Evolutionary conservation across 2,329 filamentous ascomycete species (phyloP).

Genomic region (Macroventuria anomochaeta): DNA sequence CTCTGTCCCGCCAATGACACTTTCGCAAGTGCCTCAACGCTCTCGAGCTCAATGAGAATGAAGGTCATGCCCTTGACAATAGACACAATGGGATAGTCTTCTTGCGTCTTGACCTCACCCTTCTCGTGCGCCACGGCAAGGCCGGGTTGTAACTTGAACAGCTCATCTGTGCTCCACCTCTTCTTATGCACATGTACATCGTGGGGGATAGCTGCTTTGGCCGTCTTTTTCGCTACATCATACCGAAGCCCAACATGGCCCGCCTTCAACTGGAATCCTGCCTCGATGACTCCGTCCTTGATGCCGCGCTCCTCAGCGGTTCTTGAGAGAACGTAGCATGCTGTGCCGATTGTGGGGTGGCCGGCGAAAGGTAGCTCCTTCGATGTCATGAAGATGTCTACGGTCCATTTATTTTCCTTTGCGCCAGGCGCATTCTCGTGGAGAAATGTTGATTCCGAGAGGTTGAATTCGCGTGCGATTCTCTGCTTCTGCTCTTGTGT

Average conservation of each 20-base stretch:
- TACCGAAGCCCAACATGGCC: slow-evolving; percentile 54
- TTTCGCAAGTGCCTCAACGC: slow-evolving; percentile 63
- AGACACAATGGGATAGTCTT: slow-evolving; percentile 49
- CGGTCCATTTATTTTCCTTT: slow-evolving; percentile 46
- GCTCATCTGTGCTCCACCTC: slow-evolving; percentile 28
- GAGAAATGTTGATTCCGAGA: slow-evolving; percentile 64
- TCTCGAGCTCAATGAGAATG: slow-evolving; percentile 67
- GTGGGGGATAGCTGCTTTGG: slow-evolving; percentile 70
- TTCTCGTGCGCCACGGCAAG: slow-evolving; percentile 35
- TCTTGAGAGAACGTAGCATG: slow-evolving; percentile 54
- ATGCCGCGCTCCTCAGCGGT: slow-evolving; percentile 30
- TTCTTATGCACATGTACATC: slow-evolving; percentile 55
- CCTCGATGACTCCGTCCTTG: slow-evolving; percentile 38
- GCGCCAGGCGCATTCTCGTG: slow-evolving; percentile 44
- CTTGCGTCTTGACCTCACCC: slow-evolving; percentile 20
- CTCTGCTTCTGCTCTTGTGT: slow-evolving; percentile 60
- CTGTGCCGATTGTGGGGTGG: slow-evolving; percentile 63
- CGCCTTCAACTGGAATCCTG: slow-evolving; percentile 52
- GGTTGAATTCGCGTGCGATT: slow-evolving; percentile 64
- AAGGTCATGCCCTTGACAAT: slow-evolving; percentile 79
- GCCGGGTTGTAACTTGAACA: slow-evolving; percentile 45
- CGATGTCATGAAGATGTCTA: slow-evolving; percentile 62
- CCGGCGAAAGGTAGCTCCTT: slow-evolving; percentile 64
- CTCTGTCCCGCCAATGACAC: slow-evolving; percentile 46
- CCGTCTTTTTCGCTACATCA: slow-evolving; percentile 51